Conservation (phyloP, 768 basidiomycete species). For the Suillus americanus region DNA sequence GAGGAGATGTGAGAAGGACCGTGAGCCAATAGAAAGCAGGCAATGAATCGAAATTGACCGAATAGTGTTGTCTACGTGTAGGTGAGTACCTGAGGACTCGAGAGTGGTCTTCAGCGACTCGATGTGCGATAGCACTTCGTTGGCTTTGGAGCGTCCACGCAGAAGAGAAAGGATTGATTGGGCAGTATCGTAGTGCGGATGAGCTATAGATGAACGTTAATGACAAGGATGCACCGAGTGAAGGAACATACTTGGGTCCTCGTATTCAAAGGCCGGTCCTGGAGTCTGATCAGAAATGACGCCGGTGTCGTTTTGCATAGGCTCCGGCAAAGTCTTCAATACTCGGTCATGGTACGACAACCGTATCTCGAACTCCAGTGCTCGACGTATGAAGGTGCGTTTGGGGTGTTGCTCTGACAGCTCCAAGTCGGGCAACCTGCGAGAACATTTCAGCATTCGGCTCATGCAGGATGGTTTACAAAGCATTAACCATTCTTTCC, state of each 20-base stretch:
- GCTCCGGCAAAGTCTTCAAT: slow-evolving; percentile 80
- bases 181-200: slow-evolving; percentile 79
- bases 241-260: slow-evolving; percentile 61
- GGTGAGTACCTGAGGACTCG: slow-evolving; percentile 49
- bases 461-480: not conserved
- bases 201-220: slow-evolving; percentile 42
- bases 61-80: slow-evolving; percentile 65
- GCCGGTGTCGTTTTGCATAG: slow-evolving; percentile 67
- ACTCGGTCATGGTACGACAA: slow-evolving; percentile 93
- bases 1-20: slow-evolving; percentile 96
- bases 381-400: slow-evolving; percentile 82
- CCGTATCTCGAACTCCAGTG: slow-evolving; percentile 87
- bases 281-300: slow-evolving; percentile 73
- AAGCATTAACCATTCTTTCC: slow-evolving; percentile 90
- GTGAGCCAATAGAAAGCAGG: slow-evolving; percentile 85
- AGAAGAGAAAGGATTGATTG: slow-evolving; percentile 76
- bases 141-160: slow-evolving; percentile 75
- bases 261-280: slow-evolving; percentile 80
- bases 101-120: slow-evolving; percentile 67
- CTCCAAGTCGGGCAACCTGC: slow-evolving; percentile 83
- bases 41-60: slow-evolving; percentile 86
- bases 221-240: not conserved
- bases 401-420: slow-evolving; percentile 79
- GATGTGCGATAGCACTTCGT: slow-evolving; percentile 76
- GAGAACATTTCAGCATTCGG: slow-evolving; percentile 2